Percentiles rank a stretch among this genome's conserved stretches.
phyloP scores from a whole-genome alignment of 2,329 filamentous ascomycete genomes.

The Colletotrichum gloeosporioides region DNA sequence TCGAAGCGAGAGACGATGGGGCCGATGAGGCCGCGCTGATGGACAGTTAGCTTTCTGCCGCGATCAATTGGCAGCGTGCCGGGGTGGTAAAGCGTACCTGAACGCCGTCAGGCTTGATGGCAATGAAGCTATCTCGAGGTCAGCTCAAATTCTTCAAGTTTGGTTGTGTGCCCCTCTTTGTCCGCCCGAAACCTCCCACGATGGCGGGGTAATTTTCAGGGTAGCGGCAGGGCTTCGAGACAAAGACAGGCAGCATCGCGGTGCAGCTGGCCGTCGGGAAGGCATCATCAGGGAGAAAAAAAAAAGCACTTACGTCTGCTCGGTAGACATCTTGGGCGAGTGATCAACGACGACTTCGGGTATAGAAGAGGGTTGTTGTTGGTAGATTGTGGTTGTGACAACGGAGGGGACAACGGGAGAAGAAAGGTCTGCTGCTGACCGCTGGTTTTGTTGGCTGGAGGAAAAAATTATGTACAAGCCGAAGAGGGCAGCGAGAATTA shows the following conservation, averaged over 20 bases:
- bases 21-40: conserved; percentile 92
- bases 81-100: conserved; percentile 68
- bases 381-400: conserved; percentile 22
- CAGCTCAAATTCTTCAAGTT: conserved; percentile 7
- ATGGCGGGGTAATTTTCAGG: conserved; percentile 36
- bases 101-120: conserved; percentile 99
- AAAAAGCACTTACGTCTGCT: conserved; percentile 78
- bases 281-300: conserved; percentile 21
- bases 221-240: not conserved
- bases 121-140: conserved; percentile 81
- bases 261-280: not conserved
- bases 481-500: conserved; percentile 42
- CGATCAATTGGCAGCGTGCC: conserved; percentile 4
- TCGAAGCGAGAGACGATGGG: conserved; percentile 99
- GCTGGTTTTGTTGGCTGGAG: conserved; percentile 27
- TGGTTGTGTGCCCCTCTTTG: conserved; percentile 14
- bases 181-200: conserved; percentile 16
- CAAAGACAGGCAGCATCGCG: not conserved
- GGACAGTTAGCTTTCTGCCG: conserved; percentile 1
- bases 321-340: conserved; percentile 70
- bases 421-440: conserved; percentile 27
- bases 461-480: conserved; percentile 41
- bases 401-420: conserved; percentile 22
- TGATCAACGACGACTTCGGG: conserved; percentile 24
- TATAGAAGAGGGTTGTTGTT: conserved; percentile 25